Percentiles rank a stretch among this genome's conserved stretches.
phyloP scores from a whole-genome alignment of 192 early-diverging fungal genomes.

The Gryganskiella cystojenkinii region DNA sequence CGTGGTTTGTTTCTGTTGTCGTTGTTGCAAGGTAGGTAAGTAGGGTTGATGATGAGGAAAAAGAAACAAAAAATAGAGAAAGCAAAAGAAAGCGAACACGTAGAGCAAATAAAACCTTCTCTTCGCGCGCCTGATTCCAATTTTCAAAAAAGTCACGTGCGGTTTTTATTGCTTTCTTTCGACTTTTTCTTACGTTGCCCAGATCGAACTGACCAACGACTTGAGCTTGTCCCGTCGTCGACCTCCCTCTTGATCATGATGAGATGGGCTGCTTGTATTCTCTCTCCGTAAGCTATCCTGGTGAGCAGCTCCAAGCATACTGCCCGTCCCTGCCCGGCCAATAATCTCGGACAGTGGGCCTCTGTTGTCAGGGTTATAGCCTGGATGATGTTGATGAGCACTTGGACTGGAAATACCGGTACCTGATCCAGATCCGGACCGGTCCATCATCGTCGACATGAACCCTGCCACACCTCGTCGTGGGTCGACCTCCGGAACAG shows the following conservation, averaged over 20 bases:
- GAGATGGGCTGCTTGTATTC: neutral
- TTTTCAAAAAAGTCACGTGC: neutral
- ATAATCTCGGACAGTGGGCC: constrained; percentile 45
- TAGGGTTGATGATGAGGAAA: neutral
- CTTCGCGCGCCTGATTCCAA: too few relatives aligned
- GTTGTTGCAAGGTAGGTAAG: neutral
- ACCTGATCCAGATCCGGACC: constrained; percentile 20
- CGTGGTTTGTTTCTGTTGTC: too few relatives aligned
- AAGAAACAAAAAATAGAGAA: too few relatives aligned
- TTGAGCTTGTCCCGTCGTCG: constrained; percentile 45
- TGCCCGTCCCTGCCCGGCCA: constrained; percentile 14
- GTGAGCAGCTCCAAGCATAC: neutral
- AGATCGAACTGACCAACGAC: constrained; percentile 46
- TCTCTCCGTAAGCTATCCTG: constrained; percentile 13
- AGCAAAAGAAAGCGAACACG: too few relatives aligned
- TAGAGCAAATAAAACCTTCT: too few relatives aligned
- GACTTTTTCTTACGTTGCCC: constrained; percentile 19
- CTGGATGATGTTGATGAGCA: constrained; percentile 2
- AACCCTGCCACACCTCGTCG: constrained; percentile 40
- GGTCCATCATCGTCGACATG: constrained; percentile 44
- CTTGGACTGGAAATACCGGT: constrained; percentile 1
- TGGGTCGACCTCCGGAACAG: constrained; percentile 34
- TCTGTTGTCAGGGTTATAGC: constrained; percentile 1
- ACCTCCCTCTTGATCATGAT: constrained; percentile 30
- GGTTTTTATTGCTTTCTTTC: neutral